These are phyloP conservation scores for Magnaporthiopsis incrustans DNA, from an alignment of 2,329 filamentous ascomycete genomes.

Conservation along the genomic window DNA sequence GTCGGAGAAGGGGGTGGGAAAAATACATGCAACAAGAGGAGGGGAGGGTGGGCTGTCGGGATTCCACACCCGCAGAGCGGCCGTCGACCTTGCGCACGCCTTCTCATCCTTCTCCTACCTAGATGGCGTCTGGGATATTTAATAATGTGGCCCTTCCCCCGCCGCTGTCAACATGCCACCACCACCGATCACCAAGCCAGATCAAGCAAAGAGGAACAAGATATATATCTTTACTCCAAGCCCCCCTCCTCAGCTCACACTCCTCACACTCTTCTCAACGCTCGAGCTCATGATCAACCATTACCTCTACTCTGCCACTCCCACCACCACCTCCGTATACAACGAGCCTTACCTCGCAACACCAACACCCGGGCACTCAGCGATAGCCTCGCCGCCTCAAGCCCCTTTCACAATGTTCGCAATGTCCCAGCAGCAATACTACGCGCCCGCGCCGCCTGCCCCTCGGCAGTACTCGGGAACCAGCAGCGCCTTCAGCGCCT, in stretches of 20 bases:
- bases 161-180: conserved; percentile 1
- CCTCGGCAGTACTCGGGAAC: conserved; percentile 68
- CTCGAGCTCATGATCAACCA: conserved; percentile 5
- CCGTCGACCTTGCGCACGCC: not conserved
- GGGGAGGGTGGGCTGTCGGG: not conserved
- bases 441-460: conserved; percentile 24
- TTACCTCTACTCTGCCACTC: conserved; percentile 2
- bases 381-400: conserved; percentile 1
- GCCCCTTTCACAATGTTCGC: conserved; percentile 28
- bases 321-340: not conserved
- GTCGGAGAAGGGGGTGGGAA: not conserved
- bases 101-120: not conserved
- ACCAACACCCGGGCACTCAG: conserved; percentile 1
- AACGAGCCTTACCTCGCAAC: not conserved
- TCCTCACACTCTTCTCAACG: not conserved
- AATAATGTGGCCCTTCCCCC: conserved; percentile 6
- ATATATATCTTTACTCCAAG: not conserved
- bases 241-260: not conserved
- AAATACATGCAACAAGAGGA: not conserved
- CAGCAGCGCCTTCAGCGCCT: conserved; percentile 90
- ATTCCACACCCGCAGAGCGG: not conserved
- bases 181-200: conserved; percentile 4
- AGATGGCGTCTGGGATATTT: conserved; percentile 7
- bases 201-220: not conserved
- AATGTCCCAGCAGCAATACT: conserved; percentile 34